Conservation (phyloP, 768 basidiomycete genomes). For the Cubamyces lactineus region DNA sequence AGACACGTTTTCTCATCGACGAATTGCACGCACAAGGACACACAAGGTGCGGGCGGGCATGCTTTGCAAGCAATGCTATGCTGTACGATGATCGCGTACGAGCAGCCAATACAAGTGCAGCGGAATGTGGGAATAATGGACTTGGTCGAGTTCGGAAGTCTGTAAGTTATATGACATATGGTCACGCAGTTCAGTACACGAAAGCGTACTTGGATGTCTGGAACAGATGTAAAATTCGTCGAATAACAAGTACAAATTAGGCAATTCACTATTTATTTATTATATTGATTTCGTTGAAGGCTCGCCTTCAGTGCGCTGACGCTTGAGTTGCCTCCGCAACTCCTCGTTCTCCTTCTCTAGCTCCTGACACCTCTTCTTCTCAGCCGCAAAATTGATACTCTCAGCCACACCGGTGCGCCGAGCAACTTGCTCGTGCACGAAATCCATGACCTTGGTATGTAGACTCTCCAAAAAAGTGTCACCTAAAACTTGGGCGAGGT, state of each 20-base stretch:
- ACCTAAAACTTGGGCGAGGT: not conserved
- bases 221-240: slow-evolving; percentile 5
- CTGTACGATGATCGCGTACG: slow-evolving; percentile 32
- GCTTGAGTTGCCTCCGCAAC: not conserved
- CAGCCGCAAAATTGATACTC: not conserved
- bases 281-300: not conserved
- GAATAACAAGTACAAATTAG: not conserved
- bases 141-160: slow-evolving; percentile 34
- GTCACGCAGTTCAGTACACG: slow-evolving; percentile 33
- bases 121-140: slow-evolving; percentile 40
- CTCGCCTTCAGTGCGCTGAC: not conserved
- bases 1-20: slow-evolving; percentile 42
- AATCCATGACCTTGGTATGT: not conserved
- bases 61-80: slow-evolving; percentile 35
- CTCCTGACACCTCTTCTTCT: not conserved
- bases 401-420: not conserved
- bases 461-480: not conserved
- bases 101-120: slow-evolving; percentile 39
- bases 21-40: slow-evolving; percentile 40
- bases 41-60: slow-evolving; percentile 37
- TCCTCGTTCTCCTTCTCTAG: not conserved
- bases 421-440: not conserved
- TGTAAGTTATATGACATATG: slow-evolving; percentile 38
- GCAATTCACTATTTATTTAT: no score
- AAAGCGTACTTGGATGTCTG: slow-evolving; percentile 27